Percentiles rank a stretch among this genome's conserved stretches.
These are phyloP conservation scores for Aureobasidium sp. DNA, from an alignment of 2,329 filamentous ascomycete species.

Conservation along the genomic window DNA sequence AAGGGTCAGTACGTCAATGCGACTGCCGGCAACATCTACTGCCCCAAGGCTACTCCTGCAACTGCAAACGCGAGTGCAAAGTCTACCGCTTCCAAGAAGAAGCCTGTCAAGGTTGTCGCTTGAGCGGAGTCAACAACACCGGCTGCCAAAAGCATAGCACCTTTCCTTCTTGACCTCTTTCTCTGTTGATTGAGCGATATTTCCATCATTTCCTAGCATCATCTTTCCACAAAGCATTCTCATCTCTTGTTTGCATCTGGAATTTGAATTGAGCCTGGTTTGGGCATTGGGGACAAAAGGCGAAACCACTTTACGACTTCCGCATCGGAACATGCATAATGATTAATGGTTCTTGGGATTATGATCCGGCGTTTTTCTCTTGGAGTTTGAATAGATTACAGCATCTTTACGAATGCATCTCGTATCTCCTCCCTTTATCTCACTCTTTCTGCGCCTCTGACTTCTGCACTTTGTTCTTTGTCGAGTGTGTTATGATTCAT, in stretches of 20 bases:
- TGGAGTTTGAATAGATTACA: not conserved
- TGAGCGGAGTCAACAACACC: not conserved
- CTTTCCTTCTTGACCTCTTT: not conserved
- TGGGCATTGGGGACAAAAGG: not conserved
- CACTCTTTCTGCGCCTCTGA: not conserved
- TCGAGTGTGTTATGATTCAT: too few species aligned
- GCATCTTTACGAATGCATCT: not conserved
- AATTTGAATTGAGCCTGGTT: not conserved
- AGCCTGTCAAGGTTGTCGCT: slow-evolving; percentile 6
- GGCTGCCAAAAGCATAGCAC: too few species aligned
- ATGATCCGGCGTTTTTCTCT: not conserved
- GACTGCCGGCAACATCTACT: slow-evolving; percentile 29
- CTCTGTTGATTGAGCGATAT: not conserved
- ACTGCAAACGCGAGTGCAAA: not conserved
- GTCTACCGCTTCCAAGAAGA: slow-evolving; percentile 1
- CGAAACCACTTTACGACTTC: not conserved
- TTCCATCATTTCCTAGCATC: not conserved
- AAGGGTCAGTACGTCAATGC: slow-evolving; percentile 27
- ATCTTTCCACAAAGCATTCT: not conserved
- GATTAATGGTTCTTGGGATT: not conserved
- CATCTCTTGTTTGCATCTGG: not conserved
- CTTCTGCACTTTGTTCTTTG: not conserved
- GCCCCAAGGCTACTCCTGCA: slow-evolving; percentile 15
- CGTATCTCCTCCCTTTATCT: not conserved
- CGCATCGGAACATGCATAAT: not conserved